Conservation (phyloP, 345 rosid species). For the Euphorbia lathyris region DNA sequence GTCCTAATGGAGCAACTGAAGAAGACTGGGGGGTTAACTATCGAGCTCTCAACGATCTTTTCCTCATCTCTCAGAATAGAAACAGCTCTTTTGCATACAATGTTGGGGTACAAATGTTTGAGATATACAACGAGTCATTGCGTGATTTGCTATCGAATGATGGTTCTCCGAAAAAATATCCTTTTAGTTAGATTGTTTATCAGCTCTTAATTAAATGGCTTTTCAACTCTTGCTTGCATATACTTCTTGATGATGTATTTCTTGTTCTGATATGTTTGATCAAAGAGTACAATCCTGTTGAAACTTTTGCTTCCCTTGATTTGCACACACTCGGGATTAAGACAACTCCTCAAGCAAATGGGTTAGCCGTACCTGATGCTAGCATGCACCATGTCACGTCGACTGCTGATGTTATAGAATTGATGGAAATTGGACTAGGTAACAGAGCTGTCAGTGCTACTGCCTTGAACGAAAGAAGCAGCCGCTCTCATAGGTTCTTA, state of each 20-base stretch:
- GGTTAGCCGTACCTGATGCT: slow-evolving; percentile 94
- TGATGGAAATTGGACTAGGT: slow-evolving; percentile 70
- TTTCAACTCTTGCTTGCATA: background rate
- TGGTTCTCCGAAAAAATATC: slow-evolving; percentile 77
- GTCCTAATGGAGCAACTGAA: slow-evolving; percentile 58
- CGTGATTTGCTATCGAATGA: slow-evolving; percentile 61
- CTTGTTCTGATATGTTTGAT: background rate
- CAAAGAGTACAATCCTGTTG: background rate
- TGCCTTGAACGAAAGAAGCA: slow-evolving; percentile 87
- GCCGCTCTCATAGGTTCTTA: slow-evolving; percentile 88
- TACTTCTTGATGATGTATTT: background rate
- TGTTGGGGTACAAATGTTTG: slow-evolving; percentile 81
- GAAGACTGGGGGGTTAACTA: slow-evolving; percentile 91
- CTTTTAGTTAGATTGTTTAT: slow-evolving; percentile 25
- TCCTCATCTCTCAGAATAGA: slow-evolving; percentile 59
- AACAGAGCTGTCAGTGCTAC: slow-evolving; percentile 78
- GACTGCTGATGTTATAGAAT: slow-evolving; percentile 66
- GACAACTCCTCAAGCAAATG: slow-evolving; percentile 49
- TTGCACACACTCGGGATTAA: slow-evolving; percentile 72
- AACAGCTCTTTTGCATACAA: slow-evolving; percentile 49
- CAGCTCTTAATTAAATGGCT: background rate
- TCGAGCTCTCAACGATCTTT: slow-evolving; percentile 79
- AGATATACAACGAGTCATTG: slow-evolving; percentile 91
- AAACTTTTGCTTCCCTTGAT: slow-evolving; percentile 47
- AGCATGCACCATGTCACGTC: slow-evolving; percentile 65